Conservation (phyloP, 2,329 filamentous ascomycete genomes). For the Trichoderma afroharzianum region DNA sequence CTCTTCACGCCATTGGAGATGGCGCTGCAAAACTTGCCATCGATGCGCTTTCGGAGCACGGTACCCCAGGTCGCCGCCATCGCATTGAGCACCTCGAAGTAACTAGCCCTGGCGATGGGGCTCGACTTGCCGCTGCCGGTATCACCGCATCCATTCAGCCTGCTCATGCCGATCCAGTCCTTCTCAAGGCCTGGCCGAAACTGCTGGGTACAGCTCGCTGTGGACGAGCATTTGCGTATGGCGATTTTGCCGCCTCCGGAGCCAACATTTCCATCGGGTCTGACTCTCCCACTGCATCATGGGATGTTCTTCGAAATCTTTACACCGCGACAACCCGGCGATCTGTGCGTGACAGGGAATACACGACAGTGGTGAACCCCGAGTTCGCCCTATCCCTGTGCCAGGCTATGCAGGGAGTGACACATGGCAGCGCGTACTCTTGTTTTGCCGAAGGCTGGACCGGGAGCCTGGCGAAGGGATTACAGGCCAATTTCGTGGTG, state of each 20-base stretch:
- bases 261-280: slow-evolving; percentile 3
- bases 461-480: not conserved
- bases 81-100: slow-evolving; percentile 11
- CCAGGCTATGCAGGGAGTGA: slow-evolving; percentile 2
- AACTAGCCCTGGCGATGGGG: not conserved
- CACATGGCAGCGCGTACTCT: slow-evolving; percentile 3
- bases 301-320: slow-evolving; percentile 5
- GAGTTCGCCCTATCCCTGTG: slow-evolving; percentile 5
- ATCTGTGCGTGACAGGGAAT: not conserved
- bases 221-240: not conserved
- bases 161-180: slow-evolving; percentile 5
- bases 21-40: slow-evolving; percentile 11
- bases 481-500: not conserved
- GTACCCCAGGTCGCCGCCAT: slow-evolving; percentile 7
- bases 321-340: slow-evolving; percentile 9
- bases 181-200: slow-evolving; percentile 6
- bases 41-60: slow-evolving; percentile 5
- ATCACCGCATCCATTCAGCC: slow-evolving; percentile 11
- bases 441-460: slow-evolving; percentile 10
- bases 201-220: slow-evolving; percentile 2
- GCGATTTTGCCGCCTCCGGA: slow-evolving; percentile 1
- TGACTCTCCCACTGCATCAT: not conserved
- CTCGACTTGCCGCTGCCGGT: not conserved
- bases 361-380: not conserved
- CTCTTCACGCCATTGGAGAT: slow-evolving; percentile 9